Conservation (phyloP, 306 rosid genomes). For the Corylus americana region DNA sequence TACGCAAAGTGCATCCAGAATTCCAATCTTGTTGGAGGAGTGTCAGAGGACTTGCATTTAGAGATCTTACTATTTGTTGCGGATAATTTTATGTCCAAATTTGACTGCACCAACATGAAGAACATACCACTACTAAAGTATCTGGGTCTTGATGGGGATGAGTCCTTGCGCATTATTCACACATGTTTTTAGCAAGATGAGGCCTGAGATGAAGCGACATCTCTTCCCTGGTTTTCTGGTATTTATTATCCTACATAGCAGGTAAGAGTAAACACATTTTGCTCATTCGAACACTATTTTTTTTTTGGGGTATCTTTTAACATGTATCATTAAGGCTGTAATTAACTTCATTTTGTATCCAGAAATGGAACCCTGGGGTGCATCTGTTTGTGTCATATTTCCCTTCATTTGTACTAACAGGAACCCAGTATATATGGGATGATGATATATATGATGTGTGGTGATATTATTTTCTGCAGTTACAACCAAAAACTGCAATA, state of each 20-base stretch:
- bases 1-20: slow-evolving; percentile 65
- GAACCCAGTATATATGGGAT: too few relatives aligned
- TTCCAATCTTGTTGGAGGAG: slow-evolving; percentile 47
- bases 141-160: slow-evolving; percentile 36
- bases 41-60: slow-evolving; percentile 51
- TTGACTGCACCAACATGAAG: slow-evolving; percentile 29
- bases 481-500: too few relatives aligned
- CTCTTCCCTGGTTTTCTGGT: not conserved
- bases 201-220: not conserved
- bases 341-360: too few relatives aligned
- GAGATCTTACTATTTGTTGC: slow-evolving; percentile 57
- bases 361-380: too few relatives aligned
- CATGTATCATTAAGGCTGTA: too few relatives aligned
- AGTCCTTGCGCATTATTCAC: slow-evolving; percentile 22
- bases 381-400: too few relatives aligned
- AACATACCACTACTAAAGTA: slow-evolving; percentile 49
- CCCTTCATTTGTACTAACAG: too few relatives aligned
- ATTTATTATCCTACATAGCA: not conserved
- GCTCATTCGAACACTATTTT: not conserved
- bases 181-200: not conserved
- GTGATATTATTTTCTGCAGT: too few relatives aligned
- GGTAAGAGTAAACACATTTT: not conserved
- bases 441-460: too few relatives aligned
- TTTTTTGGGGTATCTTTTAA: too few relatives aligned
- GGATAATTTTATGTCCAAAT: slow-evolving; percentile 35